Conservation (phyloP, 73 alveolate genomes). For the Uronychia binucleata region DNA sequence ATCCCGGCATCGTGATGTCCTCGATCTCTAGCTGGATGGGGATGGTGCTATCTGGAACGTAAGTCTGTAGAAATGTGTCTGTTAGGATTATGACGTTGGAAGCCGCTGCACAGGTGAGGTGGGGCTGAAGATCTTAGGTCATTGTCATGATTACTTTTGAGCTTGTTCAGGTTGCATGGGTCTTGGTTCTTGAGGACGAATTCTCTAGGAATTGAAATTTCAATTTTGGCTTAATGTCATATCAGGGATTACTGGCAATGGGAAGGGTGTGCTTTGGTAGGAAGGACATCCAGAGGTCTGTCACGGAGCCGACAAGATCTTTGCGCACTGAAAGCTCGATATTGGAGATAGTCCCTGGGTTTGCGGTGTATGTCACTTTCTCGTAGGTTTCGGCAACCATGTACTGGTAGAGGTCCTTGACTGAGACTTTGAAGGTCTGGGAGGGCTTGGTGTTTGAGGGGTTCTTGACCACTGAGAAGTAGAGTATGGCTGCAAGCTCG, state of each 20-base stretch:
- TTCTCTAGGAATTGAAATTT: background rate
- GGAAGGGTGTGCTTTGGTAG: background rate
- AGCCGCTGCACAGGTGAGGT: background rate
- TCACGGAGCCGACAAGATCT: background rate
- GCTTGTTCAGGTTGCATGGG: background rate
- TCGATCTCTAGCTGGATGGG: background rate
- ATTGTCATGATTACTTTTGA: background rate
- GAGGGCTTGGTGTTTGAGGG: background rate
- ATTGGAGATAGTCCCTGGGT: slow-evolving; percentile 1
- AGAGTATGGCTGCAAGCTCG: slow-evolving; percentile 2
- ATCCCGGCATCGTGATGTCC: background rate
- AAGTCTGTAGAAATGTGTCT: background rate
- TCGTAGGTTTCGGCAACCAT: background rate
- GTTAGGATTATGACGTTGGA: background rate
- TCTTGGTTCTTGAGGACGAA: background rate
- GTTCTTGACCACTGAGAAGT: background rate
- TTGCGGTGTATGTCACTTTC: background rate
- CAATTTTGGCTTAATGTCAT: background rate
- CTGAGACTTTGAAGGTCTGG: background rate
- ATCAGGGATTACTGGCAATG: background rate
- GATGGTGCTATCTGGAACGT: background rate
- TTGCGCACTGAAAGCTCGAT: background rate
- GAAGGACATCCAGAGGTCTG: background rate
- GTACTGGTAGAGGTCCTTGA: background rate
- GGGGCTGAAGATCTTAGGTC: slow-evolving; percentile 5